phyloP scores from a whole-genome alignment of 2,329 filamentous ascomycete species.

The Diplodia mutila region DNA sequence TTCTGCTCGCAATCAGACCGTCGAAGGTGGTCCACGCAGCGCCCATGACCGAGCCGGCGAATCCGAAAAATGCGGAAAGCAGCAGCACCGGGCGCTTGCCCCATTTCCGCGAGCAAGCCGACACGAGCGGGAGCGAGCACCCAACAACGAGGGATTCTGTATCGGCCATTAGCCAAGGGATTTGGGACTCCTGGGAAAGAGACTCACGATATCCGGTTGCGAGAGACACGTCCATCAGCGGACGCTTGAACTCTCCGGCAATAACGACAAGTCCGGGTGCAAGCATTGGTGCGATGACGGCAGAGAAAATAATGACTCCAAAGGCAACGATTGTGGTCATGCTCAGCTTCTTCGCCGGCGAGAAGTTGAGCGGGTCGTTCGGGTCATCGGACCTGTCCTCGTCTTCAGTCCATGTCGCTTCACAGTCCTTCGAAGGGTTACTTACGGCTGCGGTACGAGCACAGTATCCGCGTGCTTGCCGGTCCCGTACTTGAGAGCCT shows the following conservation, averaged over 20 bases:
- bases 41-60: constrained; percentile 39
- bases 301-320: constrained; percentile 40
- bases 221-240: constrained; percentile 40
- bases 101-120: constrained; percentile 50
- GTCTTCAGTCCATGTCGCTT: neutral
- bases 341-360: constrained; percentile 38
- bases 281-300: constrained; percentile 35
- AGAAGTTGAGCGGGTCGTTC: constrained; percentile 44
- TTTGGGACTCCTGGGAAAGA: neutral
- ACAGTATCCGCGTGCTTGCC: constrained; percentile 41
- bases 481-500: constrained; percentile 38
- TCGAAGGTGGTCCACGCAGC: constrained; percentile 52
- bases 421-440: neutral
- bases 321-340: constrained; percentile 40
- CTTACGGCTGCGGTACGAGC: constrained; percentile 41
- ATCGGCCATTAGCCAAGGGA: neutral
- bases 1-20: constrained; percentile 48
- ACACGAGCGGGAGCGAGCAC: constrained; percentile 34
- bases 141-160: constrained; percentile 40
- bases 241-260: constrained; percentile 35
- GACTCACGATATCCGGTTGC: constrained; percentile 38
- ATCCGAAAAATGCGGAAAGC: constrained; percentile 40
- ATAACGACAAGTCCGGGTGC: constrained; percentile 42
- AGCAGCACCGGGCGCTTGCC: constrained; percentile 53
- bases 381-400: constrained; percentile 35